These are phyloP conservation scores for Effrenium voratum DNA, from an alignment of 73 alveolate genomes.

Conservation along the genomic window DNA sequence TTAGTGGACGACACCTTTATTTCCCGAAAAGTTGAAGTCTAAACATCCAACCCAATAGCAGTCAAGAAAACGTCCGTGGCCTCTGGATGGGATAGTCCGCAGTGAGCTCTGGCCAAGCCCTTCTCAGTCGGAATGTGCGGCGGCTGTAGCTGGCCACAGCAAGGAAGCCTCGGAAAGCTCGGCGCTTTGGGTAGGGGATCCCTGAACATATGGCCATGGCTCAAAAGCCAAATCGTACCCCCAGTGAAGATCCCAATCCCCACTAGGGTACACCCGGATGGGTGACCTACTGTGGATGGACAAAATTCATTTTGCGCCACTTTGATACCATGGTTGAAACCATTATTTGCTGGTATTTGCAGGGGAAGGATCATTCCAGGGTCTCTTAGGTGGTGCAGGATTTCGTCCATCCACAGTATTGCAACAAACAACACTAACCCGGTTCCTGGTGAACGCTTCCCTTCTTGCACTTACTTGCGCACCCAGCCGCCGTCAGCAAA, in stretches of 20 bases:
- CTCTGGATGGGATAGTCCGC: neutral
- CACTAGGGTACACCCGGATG: neutral
- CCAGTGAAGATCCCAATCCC: neutral
- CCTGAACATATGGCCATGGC: neutral
- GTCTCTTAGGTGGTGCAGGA: too few species aligned
- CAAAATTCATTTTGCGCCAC: neutral
- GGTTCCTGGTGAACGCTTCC: too few species aligned
- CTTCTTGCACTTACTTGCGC: too few species aligned
- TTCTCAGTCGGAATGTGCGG: neutral
- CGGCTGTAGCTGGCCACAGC: neutral
- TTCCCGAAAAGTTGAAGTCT: neutral
- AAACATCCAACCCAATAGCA: neutral
- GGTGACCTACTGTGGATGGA: neutral
- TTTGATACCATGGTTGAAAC: neutral
- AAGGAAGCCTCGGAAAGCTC: neutral
- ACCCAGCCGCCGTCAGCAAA: too few species aligned
- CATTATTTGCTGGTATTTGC: neutral
- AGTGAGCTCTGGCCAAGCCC: neutral
- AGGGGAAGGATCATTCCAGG: too few species aligned
- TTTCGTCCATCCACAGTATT: too few species aligned
- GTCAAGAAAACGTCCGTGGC: neutral
- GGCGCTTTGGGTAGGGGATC: neutral
- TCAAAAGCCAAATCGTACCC: neutral
- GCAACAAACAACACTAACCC: too few species aligned
- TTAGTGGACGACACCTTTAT: neutral